A percentile compares a stretch with the other conserved stretches of the same genome.
phyloP scores from a whole-genome alignment of 441 rosid species.

The Croton setiger region DNA sequence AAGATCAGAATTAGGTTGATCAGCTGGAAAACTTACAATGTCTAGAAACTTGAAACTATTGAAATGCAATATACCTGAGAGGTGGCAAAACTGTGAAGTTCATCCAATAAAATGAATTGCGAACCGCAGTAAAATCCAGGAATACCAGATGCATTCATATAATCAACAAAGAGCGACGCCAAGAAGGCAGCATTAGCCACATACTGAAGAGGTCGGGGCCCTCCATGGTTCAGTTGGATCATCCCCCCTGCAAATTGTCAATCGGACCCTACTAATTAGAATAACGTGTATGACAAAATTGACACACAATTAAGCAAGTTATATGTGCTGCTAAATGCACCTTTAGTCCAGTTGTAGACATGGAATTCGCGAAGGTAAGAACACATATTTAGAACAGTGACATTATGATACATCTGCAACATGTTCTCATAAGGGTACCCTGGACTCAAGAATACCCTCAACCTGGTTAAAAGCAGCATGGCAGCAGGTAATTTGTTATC shows the following conservation, averaged over 20 bases:
- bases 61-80: slow-evolving; percentile 48
- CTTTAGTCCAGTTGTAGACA: slow-evolving; percentile 69
- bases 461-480: slow-evolving; percentile 73
- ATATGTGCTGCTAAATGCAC: slow-evolving; percentile 21
- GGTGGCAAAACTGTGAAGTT: slow-evolving; percentile 50
- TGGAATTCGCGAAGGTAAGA: slow-evolving; percentile 56
- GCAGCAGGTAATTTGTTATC: slow-evolving; percentile 85
- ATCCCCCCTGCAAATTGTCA: slow-evolving; percentile 51
- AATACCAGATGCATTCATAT: slow-evolving; percentile 56
- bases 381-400: slow-evolving; percentile 64
- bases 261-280: not conserved
- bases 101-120: slow-evolving; percentile 29
- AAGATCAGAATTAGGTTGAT: not conserved
- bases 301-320: not conserved
- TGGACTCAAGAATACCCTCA: slow-evolving; percentile 60
- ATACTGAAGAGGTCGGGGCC: slow-evolving; percentile 61
- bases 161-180: slow-evolving; percentile 71
- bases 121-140: slow-evolving; percentile 77
- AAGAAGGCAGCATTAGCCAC: slow-evolving; percentile 75
- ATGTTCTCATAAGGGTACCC: slow-evolving; percentile 86
- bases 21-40: not conserved
- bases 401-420: slow-evolving; percentile 64
- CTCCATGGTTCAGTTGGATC: slow-evolving; percentile 53
- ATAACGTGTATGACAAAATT: not conserved
- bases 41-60: not conserved